A percentile compares a stretch with the other conserved stretches of the same genome.
Conservation (phyloP, 306 rosid genomes). For the Cucurbita moschata region DNA sequence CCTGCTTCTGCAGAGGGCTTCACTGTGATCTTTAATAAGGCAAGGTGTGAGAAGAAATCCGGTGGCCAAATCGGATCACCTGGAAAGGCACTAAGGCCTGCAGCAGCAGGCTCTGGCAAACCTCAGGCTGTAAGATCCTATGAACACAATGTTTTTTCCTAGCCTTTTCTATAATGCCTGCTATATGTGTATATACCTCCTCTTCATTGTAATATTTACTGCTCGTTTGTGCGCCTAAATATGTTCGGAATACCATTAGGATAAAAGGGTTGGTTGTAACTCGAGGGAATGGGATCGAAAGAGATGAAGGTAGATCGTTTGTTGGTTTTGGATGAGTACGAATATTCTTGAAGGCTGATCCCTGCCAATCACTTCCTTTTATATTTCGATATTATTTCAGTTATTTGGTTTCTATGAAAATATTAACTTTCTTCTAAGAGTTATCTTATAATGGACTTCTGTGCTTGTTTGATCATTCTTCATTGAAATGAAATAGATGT, state of each 20-base stretch:
- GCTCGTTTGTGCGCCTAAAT: neutral
- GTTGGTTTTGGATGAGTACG: neutral
- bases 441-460: neutral
- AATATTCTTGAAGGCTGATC: neutral
- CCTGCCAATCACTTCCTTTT: neutral
- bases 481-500: neutral
- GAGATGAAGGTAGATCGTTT: neutral
- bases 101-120: conserved; percentile 50
- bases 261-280: neutral
- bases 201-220: conserved; percentile 7
- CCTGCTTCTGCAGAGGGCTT: conserved; percentile 99
- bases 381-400: neutral
- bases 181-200: neutral
- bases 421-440: neutral
- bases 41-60: conserved; percentile 92
- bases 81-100: conserved; percentile 44
- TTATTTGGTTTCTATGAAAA: neutral
- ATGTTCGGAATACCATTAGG: neutral
- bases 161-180: neutral
- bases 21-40: conserved; percentile 95
- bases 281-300: neutral
- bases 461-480: neutral
- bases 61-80: conserved; percentile 96
- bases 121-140: conserved; percentile 57
- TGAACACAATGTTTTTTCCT: neutral